These are phyloP conservation scores for Barnettozyma hawaiiensis DNA, from an alignment of 1,139 yeast genomes.

Conservation along the genomic window DNA sequence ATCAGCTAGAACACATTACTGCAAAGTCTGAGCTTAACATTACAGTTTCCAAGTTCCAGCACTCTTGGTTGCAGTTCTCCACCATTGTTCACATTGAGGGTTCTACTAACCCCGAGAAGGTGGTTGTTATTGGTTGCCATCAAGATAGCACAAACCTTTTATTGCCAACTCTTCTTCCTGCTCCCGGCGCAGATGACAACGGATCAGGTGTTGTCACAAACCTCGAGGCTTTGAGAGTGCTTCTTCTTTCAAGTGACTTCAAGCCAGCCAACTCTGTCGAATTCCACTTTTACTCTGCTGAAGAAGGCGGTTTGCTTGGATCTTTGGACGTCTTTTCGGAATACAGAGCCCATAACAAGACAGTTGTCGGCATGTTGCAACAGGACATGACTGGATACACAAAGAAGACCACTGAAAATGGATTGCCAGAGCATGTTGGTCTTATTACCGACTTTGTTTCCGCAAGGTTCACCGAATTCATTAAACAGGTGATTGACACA, in stretches of 20 bases:
- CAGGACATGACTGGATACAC: constrained; percentile 95
- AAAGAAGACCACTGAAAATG: constrained; percentile 46
- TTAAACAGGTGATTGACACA: constrained; percentile 51
- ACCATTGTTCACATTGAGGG: constrained; percentile 42
- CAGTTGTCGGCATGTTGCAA: constrained; percentile 80
- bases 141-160: constrained; percentile 78
- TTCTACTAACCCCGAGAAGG: constrained; percentile 35
- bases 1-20: constrained; percentile 40
- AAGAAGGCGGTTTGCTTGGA: constrained; percentile 89
- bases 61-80: constrained; percentile 56
- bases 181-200: constrained; percentile 97
- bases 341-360: constrained; percentile 41
- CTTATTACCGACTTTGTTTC: constrained; percentile 73
- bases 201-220: constrained; percentile 84
- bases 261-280: constrained; percentile 71
- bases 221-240: constrained; percentile 66
- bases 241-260: constrained; percentile 44
- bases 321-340: constrained; percentile 69
- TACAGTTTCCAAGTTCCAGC: constrained; percentile 39
- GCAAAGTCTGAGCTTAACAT: constrained; percentile 30
- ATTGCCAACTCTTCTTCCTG: constrained; percentile 61
- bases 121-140: constrained; percentile 83
- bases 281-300: constrained; percentile 93
- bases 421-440: constrained; percentile 70
- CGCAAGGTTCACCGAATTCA: constrained; percentile 50